Evolutionary conservation across 768 basidiomycete genomes (phyloP).

Genomic region (Lactifluus volemus): DNA sequence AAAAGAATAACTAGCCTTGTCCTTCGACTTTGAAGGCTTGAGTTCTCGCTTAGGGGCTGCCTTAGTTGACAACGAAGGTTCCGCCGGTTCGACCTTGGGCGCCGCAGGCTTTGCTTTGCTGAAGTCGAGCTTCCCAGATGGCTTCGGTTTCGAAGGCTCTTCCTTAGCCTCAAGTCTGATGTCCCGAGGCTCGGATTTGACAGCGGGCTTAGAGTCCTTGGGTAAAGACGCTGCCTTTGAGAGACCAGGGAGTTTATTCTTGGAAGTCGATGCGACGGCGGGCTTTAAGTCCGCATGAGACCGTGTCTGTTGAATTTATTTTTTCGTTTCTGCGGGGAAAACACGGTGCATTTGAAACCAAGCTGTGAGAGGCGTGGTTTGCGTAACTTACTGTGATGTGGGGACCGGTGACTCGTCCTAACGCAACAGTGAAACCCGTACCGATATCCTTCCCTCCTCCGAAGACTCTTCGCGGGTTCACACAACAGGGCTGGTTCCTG

Average conservation of each 20-base stretch:
- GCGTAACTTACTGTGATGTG: slow-evolving; percentile 9
- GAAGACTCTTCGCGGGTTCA: slow-evolving; percentile 14
- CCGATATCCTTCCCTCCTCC: not conserved
- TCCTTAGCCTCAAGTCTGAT: slow-evolving; percentile 22
- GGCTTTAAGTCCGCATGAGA: not conserved
- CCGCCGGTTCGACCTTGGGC: slow-evolving; percentile 17
- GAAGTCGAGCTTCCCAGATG: slow-evolving; percentile 47
- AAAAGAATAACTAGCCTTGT: not conserved
- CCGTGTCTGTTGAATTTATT: not conserved
- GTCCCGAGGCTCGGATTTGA: slow-evolving; percentile 23
- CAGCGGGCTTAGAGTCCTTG: slow-evolving; percentile 18
- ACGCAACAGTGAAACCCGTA: not conserved
- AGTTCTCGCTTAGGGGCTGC: slow-evolving; percentile 8
- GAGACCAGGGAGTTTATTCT: slow-evolving; percentile 10
- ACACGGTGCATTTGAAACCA: not conserved
- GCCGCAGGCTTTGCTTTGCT: slow-evolving; percentile 17
- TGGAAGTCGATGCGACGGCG: slow-evolving; percentile 13
- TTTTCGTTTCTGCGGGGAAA: not conserved
- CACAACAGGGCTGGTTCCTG: slow-evolving; percentile 39
- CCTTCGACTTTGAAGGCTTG: slow-evolving; percentile 2
- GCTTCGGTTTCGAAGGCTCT: slow-evolving; percentile 26
- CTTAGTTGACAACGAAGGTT: slow-evolving; percentile 8
- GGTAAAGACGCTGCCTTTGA: slow-evolving; percentile 5
- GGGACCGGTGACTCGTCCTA: slow-evolving; percentile 15
- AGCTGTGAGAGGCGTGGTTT: not conserved